Percentiles rank a stretch among this genome's conserved stretches.
Evolutionary conservation across 805 yeast species (phyloP).

Genomic region (Starmera quercuum): DNA sequence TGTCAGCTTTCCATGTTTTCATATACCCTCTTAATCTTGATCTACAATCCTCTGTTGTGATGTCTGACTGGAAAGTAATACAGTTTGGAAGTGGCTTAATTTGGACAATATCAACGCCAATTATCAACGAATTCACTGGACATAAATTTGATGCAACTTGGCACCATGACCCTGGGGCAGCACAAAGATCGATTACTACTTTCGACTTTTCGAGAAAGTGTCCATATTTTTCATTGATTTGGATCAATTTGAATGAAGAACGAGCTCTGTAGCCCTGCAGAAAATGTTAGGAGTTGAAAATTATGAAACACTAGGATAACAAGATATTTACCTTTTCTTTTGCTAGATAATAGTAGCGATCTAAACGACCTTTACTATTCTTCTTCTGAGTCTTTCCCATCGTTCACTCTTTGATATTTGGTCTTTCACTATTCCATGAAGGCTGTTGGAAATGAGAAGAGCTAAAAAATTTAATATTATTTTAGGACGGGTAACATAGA

Average conservation of each 20-base stretch:
- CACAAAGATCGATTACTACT: constrained; percentile 96
- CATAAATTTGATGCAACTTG: constrained; percentile 94
- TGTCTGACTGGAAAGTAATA: constrained; percentile 92
- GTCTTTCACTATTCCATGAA: background rate
- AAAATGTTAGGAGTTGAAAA: constrained; percentile 1
- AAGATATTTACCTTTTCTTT: constrained; percentile 59
- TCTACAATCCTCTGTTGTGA: constrained; percentile 96
- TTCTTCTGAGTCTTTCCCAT: constrained; percentile 95
- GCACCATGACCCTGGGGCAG: constrained; percentile 99
- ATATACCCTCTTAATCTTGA: constrained; percentile 90
- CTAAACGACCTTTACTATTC: constrained; percentile 97
- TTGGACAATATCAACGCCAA: constrained; percentile 98
- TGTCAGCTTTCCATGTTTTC: constrained; percentile 99
- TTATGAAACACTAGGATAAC: background rate
- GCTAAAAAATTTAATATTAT: too few relatives aligned
- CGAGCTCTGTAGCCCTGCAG: constrained; percentile 88
- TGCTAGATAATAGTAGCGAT: constrained; percentile 91
- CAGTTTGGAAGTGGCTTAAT: constrained; percentile 94
- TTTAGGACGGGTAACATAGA: too few relatives aligned
- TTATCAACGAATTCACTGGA: constrained; percentile 87
- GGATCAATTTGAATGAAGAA: constrained; percentile 92
- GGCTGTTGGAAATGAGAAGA: too few relatives aligned
- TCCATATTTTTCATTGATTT: constrained; percentile 93
- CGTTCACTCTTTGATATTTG: background rate
- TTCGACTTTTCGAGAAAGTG: constrained; percentile 91